Percentiles rank a stretch among this genome's conserved stretches.
Evolutionary conservation across 2,329 filamentous ascomycete genomes (phyloP).

Genomic region (Zymoseptoria passerinii): DNA sequence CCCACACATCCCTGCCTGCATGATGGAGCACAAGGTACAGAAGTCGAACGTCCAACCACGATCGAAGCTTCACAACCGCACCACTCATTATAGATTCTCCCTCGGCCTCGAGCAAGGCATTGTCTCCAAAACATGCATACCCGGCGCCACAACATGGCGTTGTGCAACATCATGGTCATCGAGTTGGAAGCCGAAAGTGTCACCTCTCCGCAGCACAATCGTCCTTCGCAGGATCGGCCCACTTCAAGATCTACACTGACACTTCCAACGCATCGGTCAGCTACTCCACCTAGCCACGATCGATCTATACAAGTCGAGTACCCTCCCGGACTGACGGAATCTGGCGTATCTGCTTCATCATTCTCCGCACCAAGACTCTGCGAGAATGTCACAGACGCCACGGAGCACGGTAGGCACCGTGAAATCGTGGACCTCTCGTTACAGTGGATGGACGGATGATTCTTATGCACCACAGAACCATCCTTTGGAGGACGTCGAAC

Average conservation of each 20-base stretch:
- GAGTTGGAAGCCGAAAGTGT: neutral
- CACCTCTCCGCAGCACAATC: neutral
- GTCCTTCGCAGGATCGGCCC: neutral
- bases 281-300: neutral
- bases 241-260: neutral
- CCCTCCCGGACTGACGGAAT: constrained; percentile 2
- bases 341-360: constrained; percentile 1
- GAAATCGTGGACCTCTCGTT: constrained; percentile 28
- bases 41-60: neutral
- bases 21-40: neutral
- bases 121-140: neutral
- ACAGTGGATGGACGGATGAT: constrained; percentile 23
- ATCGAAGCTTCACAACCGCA: neutral
- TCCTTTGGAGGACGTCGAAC: constrained; percentile 24
- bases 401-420: constrained; percentile 26
- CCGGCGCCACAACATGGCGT: neutral
- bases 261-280: neutral
- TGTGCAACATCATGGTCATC: neutral
- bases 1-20: neutral
- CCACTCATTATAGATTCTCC: neutral
- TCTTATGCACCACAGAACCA: constrained; percentile 16
- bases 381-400: constrained; percentile 24
- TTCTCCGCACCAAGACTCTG: constrained; percentile 4
- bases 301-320: constrained; percentile 16
- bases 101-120: neutral